Evolutionary conservation across 108 stramenopile species (phyloP), one percentile per base, ranked within the genome.

Genomic region (Nannochloropsis oceanica): DNA sequence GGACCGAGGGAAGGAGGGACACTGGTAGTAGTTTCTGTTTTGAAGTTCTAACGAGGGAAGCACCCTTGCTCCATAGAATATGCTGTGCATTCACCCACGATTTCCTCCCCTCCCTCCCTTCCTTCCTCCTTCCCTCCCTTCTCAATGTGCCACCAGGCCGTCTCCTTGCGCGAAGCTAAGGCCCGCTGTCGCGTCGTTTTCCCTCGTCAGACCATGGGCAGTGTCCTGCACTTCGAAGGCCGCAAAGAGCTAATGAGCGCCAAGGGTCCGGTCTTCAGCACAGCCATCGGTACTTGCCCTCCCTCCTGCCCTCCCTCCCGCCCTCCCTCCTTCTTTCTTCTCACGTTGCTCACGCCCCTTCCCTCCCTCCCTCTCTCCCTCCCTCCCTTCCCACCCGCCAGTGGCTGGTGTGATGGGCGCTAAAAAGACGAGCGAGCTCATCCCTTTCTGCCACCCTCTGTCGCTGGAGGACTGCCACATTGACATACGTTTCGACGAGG

Each of bases 381-480:
- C 46, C 18, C 14, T 13, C 46, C 18, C 46, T 18, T 50, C 0
- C 46, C 46, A 14, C 14, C 18, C 14, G 46, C 14, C 46, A 50
- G 24, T 92, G 22, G 92, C 92, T n/a, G 91, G 92, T 13, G 89
- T 90, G 25, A 85, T 83, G 42, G 92, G 84, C n/a, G 90, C 88
- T 26, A 92, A 92, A 84, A 59, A 80, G 14, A 92, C 92, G 42
- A 44, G 86, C 25, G 44, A 85, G 18, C 85, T 92, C 7, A 88
- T 92, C 24, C 92, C 92, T 8, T 92, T 92, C 50, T 92, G 92
- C 85, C 91, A 92, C 59, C 86, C 86, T 8, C 83, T 92, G 27
- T 84, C 92, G 26, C 79, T 92, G 8, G 91, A 92, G 79, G 46
- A 46, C 26, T 91, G 91, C 84, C 82, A 91, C n/a, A 79, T 92